Conservation (phyloP, 352 stramenopile genomes). For the Phytophthora ramorum region DNA sequence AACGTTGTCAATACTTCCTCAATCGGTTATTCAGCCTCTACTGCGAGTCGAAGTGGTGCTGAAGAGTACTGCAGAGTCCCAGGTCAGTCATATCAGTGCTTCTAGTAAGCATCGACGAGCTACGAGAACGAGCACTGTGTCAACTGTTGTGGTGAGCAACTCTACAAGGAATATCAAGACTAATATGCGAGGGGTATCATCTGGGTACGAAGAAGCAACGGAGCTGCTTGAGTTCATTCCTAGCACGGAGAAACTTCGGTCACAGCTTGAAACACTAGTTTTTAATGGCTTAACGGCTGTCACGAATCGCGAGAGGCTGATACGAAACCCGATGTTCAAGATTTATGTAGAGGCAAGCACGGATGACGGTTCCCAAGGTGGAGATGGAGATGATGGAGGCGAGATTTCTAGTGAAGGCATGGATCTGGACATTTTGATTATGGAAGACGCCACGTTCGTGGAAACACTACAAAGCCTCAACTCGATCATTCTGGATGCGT, state of each 20-base stretch:
- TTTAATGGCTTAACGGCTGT: slow-evolving; percentile 74
- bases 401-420: slow-evolving; percentile 57
- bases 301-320: slow-evolving; percentile 66
- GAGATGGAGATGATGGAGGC: slow-evolving; percentile 43
- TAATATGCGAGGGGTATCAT: background rate
- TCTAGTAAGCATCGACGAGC: background rate
- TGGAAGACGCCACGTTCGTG: slow-evolving; percentile 71
- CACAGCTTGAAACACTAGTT: slow-evolving; percentile 72
- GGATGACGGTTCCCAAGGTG: slow-evolving; percentile 48
- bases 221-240: slow-evolving; percentile 63
- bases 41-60: slow-evolving; percentile 81
- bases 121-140: slow-evolving; percentile 8
- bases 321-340: slow-evolving; percentile 71
- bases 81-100: background rate
- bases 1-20: background rate
- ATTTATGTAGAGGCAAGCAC: slow-evolving; percentile 67
- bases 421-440: slow-evolving; percentile 83
- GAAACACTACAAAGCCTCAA: slow-evolving; percentile 64
- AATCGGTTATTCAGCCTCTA: slow-evolving; percentile 35
- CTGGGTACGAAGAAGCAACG: slow-evolving; percentile 9
- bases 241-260: slow-evolving; percentile 57
- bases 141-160: background rate
- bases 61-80: background rate
- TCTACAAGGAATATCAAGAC: background rate
- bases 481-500: slow-evolving; percentile 61